Evolutionary conservation across 2,329 filamentous ascomycete species (phyloP).

Genomic region (Talaromyces atroroseus): DNA sequence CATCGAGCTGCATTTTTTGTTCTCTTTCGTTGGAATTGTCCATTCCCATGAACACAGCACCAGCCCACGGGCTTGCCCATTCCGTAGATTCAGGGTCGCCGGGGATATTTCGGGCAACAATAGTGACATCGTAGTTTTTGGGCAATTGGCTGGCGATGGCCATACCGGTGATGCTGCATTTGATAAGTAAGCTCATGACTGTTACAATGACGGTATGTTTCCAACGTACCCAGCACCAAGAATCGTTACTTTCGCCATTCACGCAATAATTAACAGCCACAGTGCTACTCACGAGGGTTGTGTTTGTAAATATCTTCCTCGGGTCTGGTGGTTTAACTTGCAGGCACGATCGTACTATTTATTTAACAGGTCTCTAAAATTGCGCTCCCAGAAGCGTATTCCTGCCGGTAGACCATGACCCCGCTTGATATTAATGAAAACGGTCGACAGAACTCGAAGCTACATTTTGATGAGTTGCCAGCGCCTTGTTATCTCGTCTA

Average conservation of each 20-base stretch:
- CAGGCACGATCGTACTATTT: background rate
- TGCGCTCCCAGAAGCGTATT: background rate
- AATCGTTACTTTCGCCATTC: conserved; percentile 12
- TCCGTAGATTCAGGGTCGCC: conserved; percentile 21
- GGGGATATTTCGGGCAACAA: conserved; percentile 28
- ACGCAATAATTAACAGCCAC: background rate
- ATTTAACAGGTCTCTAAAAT: too few relatives aligned
- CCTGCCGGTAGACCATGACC: background rate
- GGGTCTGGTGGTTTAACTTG: background rate
- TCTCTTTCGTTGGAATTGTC: conserved; percentile 15
- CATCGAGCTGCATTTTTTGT: conserved; percentile 24
- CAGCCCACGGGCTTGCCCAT: conserved; percentile 33
- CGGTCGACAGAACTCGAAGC: background rate
- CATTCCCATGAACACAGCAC: conserved; percentile 26
- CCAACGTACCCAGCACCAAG: conserved; percentile 11
- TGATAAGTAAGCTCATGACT: background rate
- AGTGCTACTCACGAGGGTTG: background rate
- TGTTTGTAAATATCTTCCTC: background rate
- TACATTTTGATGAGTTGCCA: background rate
- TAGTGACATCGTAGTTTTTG: conserved; percentile 24
- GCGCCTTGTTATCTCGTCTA: background rate
- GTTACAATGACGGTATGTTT: background rate
- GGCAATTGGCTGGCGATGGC: conserved; percentile 24
- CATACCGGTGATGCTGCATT: conserved; percentile 18
- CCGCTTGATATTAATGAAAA: background rate